Conservation (phyloP, 164 flowering plant species). For the Aristolochia fimbriata region DNA sequence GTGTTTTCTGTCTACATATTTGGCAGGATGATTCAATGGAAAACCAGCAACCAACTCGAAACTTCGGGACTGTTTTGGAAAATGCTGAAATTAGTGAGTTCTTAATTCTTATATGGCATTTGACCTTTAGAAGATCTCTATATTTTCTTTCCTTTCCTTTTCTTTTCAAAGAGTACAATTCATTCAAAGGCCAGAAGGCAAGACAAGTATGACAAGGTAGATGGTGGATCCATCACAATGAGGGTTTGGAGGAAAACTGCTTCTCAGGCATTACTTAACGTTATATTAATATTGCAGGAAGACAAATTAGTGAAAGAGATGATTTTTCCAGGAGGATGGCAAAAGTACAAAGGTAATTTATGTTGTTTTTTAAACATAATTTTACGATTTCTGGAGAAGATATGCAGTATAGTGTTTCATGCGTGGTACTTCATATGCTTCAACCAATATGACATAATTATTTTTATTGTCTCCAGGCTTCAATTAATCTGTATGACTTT, state of each 20-base stretch:
- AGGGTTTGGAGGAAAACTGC: too few species aligned
- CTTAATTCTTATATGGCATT: conserved; percentile 9
- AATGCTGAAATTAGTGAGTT: conserved; percentile 44
- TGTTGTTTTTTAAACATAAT: neutral
- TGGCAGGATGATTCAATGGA: conserved; percentile 45
- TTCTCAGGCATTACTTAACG: neutral
- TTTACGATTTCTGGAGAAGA: too few species aligned
- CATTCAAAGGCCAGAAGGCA: too few species aligned
- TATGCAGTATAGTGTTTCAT: too few species aligned
- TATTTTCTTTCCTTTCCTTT: too few species aligned
- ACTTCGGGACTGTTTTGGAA: conserved; percentile 75
- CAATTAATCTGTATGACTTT: too few species aligned
- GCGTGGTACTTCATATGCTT: too few species aligned
- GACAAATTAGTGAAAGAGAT: conserved; percentile 21
- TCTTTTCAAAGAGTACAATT: too few species aligned
- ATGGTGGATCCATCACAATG: too few species aligned
- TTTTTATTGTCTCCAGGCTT: too few species aligned
- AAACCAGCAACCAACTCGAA: conserved; percentile 37
- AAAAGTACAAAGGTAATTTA: conserved; percentile 50
- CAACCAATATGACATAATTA: too few species aligned
- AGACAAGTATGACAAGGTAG: too few species aligned
- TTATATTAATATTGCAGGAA: conserved; percentile 26
- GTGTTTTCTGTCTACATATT: neutral
- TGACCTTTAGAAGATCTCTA: neutral
- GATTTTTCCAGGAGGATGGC: conserved; percentile 31